Conservation (phyloP, 257 asterid genomes). For the Solanum bukasovii region DNA sequence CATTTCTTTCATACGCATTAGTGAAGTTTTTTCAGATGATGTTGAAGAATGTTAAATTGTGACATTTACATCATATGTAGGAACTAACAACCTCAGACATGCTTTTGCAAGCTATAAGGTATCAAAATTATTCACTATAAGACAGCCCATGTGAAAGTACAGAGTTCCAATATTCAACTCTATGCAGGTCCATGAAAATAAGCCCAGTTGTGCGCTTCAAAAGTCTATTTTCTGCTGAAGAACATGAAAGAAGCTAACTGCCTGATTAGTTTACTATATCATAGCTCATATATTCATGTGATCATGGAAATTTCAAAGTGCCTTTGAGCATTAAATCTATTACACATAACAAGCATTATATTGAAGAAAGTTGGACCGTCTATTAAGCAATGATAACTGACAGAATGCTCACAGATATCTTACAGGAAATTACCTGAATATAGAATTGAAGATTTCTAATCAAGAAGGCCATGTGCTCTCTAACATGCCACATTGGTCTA, state of each 20-base stretch:
- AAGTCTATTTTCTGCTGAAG: background rate
- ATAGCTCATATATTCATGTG: background rate
- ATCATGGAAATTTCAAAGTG: background rate
- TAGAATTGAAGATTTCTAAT: slow-evolving; percentile 92
- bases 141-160: background rate
- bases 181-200: background rate
- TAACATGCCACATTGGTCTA: slow-evolving; percentile 91
- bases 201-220: background rate
- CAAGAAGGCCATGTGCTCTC: slow-evolving; percentile 99
- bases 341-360: background rate
- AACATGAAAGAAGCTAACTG: background rate
- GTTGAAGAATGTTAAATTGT: background rate
- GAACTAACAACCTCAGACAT: background rate
- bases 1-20: background rate
- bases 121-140: background rate
- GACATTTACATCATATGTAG: background rate
- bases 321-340: background rate
- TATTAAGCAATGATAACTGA: background rate
- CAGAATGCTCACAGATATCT: background rate
- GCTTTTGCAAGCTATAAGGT: background rate
- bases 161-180: background rate
- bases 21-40: background rate
- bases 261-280: background rate
- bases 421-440: slow-evolving; percentile 54
- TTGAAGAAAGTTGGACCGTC: background rate